Conservation (phyloP, 2,329 filamentous ascomycete species). For the Fusarium sp. region DNA sequence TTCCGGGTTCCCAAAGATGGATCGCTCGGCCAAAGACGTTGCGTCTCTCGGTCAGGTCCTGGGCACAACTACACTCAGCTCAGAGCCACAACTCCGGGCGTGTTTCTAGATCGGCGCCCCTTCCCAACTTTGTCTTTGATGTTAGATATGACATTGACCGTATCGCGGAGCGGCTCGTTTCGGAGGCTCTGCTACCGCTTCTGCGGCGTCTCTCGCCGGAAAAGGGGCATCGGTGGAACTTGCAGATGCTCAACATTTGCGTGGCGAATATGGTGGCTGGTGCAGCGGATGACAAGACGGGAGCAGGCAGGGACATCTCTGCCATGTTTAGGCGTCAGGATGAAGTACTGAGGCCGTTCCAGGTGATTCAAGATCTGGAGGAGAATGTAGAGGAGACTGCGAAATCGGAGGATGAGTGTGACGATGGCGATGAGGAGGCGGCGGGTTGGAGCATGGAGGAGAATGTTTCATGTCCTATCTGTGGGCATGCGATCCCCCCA, state of each 20-base stretch:
- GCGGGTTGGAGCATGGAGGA: conserved; percentile 48
- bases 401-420: conserved; percentile 35
- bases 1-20: conserved; percentile 66
- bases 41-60: conserved; percentile 81
- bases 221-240: conserved; percentile 75
- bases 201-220: conserved; percentile 81
- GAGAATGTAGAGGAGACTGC: conserved; percentile 45
- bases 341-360: conserved; percentile 75
- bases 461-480: conserved; percentile 58
- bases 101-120: conserved; percentile 78
- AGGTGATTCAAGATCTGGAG: conserved; percentile 55
- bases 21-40: conserved; percentile 84
- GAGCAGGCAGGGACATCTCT: conserved; percentile 80
- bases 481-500: conserved; percentile 64
- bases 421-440: conserved; percentile 32
- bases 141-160: conserved; percentile 67
- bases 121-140: conserved; percentile 81
- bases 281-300: conserved; percentile 62
- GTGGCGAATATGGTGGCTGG: conserved; percentile 83
- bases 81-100: conserved; percentile 73
- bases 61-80: conserved; percentile 52
- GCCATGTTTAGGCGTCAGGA: conserved; percentile 86
- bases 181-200: conserved; percentile 76
- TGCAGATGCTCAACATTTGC: conserved; percentile 88
- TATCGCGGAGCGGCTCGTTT: conserved; percentile 76